Evolutionary conservation across 257 asterid genomes (phyloP).

Genomic region (Plectranthus barbatus): DNA sequence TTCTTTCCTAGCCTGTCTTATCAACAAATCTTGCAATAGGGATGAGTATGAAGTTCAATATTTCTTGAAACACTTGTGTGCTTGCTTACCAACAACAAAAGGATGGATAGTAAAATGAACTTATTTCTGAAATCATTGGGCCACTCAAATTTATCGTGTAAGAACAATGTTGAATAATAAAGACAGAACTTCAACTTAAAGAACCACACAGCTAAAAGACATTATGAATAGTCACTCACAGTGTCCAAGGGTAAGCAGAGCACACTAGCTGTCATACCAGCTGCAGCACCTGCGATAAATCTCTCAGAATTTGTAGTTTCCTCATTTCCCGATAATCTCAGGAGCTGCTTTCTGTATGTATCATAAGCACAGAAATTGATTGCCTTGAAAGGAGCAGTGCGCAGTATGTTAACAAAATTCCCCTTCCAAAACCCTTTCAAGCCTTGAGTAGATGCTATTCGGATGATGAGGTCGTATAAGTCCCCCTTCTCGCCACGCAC

Average conservation of each 20-base stretch:
- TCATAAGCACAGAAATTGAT: constrained; percentile 85
- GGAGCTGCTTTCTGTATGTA: constrained; percentile 84
- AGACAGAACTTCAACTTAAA: not conserved
- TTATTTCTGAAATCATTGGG: not conserved
- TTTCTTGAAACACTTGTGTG: not conserved
- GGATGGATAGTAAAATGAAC: not conserved
- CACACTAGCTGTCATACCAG: constrained; percentile 96
- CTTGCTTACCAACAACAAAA: not conserved
- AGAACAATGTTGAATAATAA: not conserved
- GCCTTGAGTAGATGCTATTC: constrained; percentile 88
- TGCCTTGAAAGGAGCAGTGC: constrained; percentile 98
- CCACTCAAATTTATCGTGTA: not conserved
- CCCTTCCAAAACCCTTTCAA: constrained; percentile 96
- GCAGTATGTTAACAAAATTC: constrained; percentile 82
- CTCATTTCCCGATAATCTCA: constrained; percentile 56
- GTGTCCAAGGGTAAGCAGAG: constrained; percentile 97
- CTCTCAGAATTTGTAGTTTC: constrained; percentile 76
- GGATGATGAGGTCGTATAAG: constrained; percentile 49
- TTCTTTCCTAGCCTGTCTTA: not conserved
- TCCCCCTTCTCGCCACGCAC: constrained; percentile 78
- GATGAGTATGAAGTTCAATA: not conserved
- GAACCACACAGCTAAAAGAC: not conserved
- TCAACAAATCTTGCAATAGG: not conserved
- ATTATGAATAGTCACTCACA: constrained; percentile 37
- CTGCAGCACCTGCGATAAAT: constrained; percentile 95